A percentile compares a stretch with the other conserved stretches of the same genome.
phyloP scores from a whole-genome alignment of 495 filamentous ascomycete species.

The Paragyromitra xinjiangensis region DNA sequence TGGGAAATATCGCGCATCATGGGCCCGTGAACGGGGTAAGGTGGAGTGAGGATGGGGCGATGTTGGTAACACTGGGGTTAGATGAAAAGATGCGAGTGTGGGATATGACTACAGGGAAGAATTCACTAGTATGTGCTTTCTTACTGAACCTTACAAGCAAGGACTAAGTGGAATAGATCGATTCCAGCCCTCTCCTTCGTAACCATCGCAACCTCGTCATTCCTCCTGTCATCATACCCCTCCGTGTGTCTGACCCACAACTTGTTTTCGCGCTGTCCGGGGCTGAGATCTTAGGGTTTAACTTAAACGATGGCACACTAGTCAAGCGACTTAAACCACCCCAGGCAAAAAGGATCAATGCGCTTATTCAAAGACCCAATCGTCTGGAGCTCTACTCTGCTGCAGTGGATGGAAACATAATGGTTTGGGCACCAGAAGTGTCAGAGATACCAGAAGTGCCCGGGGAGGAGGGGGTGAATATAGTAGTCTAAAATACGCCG shows the following conservation, averaged over 20 bases:
- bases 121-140: constrained; percentile 68
- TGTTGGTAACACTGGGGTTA: constrained; percentile 80
- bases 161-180: constrained; percentile 65
- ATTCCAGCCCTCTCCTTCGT: constrained; percentile 25
- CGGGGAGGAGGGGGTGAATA: constrained; percentile 58
- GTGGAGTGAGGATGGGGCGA: constrained; percentile 79
- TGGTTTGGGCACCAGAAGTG: constrained; percentile 59
- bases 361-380: constrained; percentile 58
- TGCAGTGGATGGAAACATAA: constrained; percentile 70
- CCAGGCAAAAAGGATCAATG: constrained; percentile 28
- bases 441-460: constrained; percentile 57
- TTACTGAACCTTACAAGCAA: neutral
- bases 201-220: constrained; percentile 15
- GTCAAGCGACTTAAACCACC: constrained; percentile 63
- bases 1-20: constrained; percentile 71
- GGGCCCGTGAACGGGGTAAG: constrained; percentile 82
- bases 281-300: constrained; percentile 57
- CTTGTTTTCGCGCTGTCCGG: constrained; percentile 63
- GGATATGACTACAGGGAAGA: constrained; percentile 79
- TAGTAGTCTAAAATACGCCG: neutral
- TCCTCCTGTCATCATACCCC: constrained; percentile 70
- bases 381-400: constrained; percentile 64
- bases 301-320: constrained; percentile 72
- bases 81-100: constrained; percentile 85
- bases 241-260: constrained; percentile 68